A percentile compares a stretch with the other conserved stretches of the same genome.
These are phyloP conservation scores for Ceratocystis diversiconidia DNA, from an alignment of 2,329 filamentous ascomycete genomes.

Conservation along the genomic window DNA sequence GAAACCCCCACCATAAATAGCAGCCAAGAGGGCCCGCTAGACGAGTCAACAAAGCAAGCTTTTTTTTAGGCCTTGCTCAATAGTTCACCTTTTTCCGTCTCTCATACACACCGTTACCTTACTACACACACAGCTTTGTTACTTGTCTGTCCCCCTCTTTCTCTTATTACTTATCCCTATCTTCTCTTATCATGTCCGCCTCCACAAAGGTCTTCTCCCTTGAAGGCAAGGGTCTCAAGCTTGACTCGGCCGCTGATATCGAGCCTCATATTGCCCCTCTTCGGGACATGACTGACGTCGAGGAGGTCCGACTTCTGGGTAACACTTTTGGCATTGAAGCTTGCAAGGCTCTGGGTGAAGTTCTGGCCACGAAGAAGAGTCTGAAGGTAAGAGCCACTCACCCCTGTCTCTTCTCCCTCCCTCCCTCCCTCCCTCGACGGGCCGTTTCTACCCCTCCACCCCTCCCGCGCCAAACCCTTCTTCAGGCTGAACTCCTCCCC, in stretches of 20 bases:
- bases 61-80: neutral
- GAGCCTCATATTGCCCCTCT: slow-evolving; percentile 70
- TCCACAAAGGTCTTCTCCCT: slow-evolving; percentile 64
- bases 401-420: slow-evolving; percentile 2
- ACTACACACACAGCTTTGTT: no score
- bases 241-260: slow-evolving; percentile 76
- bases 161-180: neutral
- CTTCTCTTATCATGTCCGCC: slow-evolving; percentile 31
- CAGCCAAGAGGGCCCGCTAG: neutral
- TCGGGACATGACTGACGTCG: slow-evolving; percentile 55
- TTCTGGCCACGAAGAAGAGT: slow-evolving; percentile 70
- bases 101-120: neutral
- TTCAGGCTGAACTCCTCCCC: neutral
- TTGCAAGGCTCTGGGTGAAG: slow-evolving; percentile 68
- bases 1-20: neutral
- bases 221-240: slow-evolving; percentile 82
- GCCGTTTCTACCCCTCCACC: slow-evolving; percentile 15
- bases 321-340: slow-evolving; percentile 89
- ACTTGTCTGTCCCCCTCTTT: neutral
- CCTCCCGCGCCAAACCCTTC: neutral
- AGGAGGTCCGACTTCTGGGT: slow-evolving; percentile 74
- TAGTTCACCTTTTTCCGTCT: neutral
- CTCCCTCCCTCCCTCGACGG: neutral
- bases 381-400: slow-evolving; percentile 43
- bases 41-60: neutral